Evolutionary conservation across 2,329 filamentous ascomycete species (phyloP), one percentile per base, ranked within the genome.

Genomic region (Colletotrichum ledebouriae): DNA sequence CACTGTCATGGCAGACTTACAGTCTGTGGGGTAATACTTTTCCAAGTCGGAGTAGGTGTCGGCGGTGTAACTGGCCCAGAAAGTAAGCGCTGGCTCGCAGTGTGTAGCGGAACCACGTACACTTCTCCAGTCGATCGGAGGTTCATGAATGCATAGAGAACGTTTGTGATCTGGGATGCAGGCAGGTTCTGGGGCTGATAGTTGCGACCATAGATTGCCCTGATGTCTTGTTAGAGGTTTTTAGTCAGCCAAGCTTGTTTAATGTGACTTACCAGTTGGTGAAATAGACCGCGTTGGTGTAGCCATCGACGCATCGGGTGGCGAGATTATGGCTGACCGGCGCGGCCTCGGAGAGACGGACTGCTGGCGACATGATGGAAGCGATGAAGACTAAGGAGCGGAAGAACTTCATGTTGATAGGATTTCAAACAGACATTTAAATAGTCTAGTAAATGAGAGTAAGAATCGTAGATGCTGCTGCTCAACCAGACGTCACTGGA

Each of bases 71-170:
- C 86, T 87, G 6, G 9, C 6, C 9, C 7, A 29, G 2, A 9
- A 7, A 9, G 9, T 29, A 29, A 29, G 29, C 7, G 29, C 13
- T 39, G 37, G 37, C 13, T 39, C 37, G 37, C 37, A 15, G 10
- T 39, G 37, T 5, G 37, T 3, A 6, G 37, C 12, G 0, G 20
- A 29, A 6, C 1, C 3, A 77, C 84, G 75, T 85, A 91, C 79
- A 95, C 91, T 73, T 92, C 91, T 39, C 94, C 94, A 60, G 91
- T 87, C 0, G 86, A 77, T 9, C 84, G 83, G 17, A 97, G 78
- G 75, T 97, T 94, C 73, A 93, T 91, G 78, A 97, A 97, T 2
- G 94, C 86, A 74, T 88, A 97, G 2, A 97, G 84, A 2, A 97
- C 83, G 73, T 96, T 92, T 0, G 91, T 95, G 59, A 97, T 81